Conservation (phyloP, 805 yeast genomes). For the Ogataea neopini region DNA sequence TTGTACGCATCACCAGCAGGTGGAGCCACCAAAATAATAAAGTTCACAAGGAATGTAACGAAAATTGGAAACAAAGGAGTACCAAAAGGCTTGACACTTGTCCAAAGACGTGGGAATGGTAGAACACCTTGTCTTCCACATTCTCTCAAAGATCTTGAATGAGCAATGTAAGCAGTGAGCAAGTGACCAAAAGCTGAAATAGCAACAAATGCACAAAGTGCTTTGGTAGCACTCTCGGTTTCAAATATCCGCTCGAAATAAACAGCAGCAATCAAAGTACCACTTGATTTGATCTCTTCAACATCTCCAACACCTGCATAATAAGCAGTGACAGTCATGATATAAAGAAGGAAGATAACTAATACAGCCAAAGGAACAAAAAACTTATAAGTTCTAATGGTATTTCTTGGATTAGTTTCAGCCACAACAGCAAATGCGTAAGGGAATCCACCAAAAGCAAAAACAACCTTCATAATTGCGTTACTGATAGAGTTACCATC, state of each 20-base stretch:
- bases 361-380: slow-evolving; percentile 78
- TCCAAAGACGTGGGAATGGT: slow-evolving; percentile 73
- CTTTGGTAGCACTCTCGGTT: slow-evolving; percentile 53
- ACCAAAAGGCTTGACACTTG: slow-evolving; percentile 68
- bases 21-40: slow-evolving; percentile 72
- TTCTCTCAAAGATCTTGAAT: slow-evolving; percentile 78
- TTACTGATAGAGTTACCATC: slow-evolving; percentile 44
- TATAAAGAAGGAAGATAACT: slow-evolving; percentile 61
- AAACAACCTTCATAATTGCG: slow-evolving; percentile 45
- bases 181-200: slow-evolving; percentile 82
- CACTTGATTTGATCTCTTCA: slow-evolving; percentile 58
- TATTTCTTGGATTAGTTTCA: slow-evolving; percentile 42
- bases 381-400: slow-evolving; percentile 56
- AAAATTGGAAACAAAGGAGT: slow-evolving; percentile 73
- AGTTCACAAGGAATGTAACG: slow-evolving; percentile 76
- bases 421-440: slow-evolving; percentile 42
- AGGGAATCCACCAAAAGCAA: slow-evolving; percentile 43
- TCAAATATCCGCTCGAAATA: slow-evolving; percentile 77
- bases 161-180: slow-evolving; percentile 75
- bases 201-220: slow-evolving; percentile 78
- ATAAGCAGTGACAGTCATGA: slow-evolving; percentile 77
- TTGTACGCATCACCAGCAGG: slow-evolving; percentile 90
- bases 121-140: slow-evolving; percentile 80
- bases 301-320: slow-evolving; percentile 73
- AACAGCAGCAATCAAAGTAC: slow-evolving; percentile 72